These are phyloP conservation scores for Tilletia setariae DNA, from an alignment of 1,284 basidiomycete species.

Conservation along the genomic window DNA sequence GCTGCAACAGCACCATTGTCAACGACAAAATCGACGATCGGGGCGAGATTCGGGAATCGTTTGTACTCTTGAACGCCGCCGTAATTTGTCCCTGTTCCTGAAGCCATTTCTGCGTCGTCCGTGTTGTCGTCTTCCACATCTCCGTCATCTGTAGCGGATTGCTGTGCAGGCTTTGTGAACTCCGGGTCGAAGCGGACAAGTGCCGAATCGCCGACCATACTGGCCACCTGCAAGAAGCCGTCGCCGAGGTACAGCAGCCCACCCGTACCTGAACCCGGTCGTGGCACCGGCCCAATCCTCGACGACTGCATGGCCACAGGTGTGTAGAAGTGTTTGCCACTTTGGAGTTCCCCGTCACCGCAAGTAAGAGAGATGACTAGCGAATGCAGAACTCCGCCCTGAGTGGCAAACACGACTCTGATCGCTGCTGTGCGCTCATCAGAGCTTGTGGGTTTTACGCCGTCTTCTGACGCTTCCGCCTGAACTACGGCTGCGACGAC, in stretches of 20 bases:
- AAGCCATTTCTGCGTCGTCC: neutral
- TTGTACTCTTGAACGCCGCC: slow-evolving; percentile 1
- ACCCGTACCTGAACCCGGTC: slow-evolving; percentile 35
- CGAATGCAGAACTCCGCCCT: slow-evolving; percentile 1
- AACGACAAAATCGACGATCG: slow-evolving; percentile 79
- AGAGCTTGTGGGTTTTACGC: slow-evolving; percentile 19
- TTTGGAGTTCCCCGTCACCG: slow-evolving; percentile 35
- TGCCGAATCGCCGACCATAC: slow-evolving; percentile 39
- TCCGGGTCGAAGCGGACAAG: slow-evolving; percentile 30
- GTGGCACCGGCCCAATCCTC: slow-evolving; percentile 25
- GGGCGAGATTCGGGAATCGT: slow-evolving; percentile 68
- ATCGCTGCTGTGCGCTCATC: slow-evolving; percentile 16
- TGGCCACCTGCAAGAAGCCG: slow-evolving; percentile 36
- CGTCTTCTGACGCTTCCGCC: neutral
- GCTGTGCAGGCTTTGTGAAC: slow-evolving; percentile 12
- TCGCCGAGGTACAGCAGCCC: slow-evolving; percentile 42
- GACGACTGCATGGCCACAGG: slow-evolving; percentile 9
- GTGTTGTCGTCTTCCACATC: neutral
- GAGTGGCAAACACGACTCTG: neutral
- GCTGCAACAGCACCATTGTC: slow-evolving; percentile 66
- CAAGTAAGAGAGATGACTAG: neutral
- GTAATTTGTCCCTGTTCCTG: no score
- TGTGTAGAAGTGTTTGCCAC: slow-evolving; percentile 11
- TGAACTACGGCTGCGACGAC: slow-evolving; percentile 30
- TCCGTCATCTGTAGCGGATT: no score